Base-by-base conservation (phyloP, 805 yeast species). In the Lipomyces oligophaga region DNA sequence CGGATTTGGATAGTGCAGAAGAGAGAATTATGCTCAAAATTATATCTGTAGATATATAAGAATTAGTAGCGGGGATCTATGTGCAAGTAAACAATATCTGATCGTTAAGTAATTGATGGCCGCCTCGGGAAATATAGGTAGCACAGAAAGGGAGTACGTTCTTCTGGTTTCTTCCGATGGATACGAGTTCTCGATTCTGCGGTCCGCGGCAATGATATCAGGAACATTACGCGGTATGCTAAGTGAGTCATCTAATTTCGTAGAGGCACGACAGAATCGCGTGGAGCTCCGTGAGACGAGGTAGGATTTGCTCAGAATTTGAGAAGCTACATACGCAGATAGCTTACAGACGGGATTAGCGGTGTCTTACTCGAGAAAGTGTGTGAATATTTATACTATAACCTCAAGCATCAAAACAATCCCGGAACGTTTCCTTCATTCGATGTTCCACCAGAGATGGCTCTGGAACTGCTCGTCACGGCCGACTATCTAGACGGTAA, bases 371-470 rank as follows among this genome's bases (percentile, higher is more conserved):
- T 93, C 35, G 84, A 80, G 53, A 85, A 86, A 58, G 81, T 90
- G 8, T 83, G 85, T 34, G 97, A 90, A 58, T 90, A 93, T 58
- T 67, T 90, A 27, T 80, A 84, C 62, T 89, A 85, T 61, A 79
- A 84, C 58, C 63, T 74, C 49, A 81, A 84, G 58, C 85, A 85
- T 62, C 77, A 73, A 52, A 45, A 44, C 32, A 46, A 55, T 31
- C 58, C 58, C 4, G 49, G 53, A 13, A 81, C 77, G 40, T 77
- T 84, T 5, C 95, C 96, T 0, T 93, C 85, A 45, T 93, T 93
- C 65, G 83, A 84, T 30, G 79, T 93, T 2, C 96, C 97, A 1
- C 89, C 97, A 0, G 97, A 87, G 57, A 76, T 90, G 78, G 96
- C 97, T 0, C 69, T 90, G 52, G 97, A 93, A 62, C 68, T 90